phyloP scores from a whole-genome alignment of 805 yeast species.

The Millerago galiae region DNA sequence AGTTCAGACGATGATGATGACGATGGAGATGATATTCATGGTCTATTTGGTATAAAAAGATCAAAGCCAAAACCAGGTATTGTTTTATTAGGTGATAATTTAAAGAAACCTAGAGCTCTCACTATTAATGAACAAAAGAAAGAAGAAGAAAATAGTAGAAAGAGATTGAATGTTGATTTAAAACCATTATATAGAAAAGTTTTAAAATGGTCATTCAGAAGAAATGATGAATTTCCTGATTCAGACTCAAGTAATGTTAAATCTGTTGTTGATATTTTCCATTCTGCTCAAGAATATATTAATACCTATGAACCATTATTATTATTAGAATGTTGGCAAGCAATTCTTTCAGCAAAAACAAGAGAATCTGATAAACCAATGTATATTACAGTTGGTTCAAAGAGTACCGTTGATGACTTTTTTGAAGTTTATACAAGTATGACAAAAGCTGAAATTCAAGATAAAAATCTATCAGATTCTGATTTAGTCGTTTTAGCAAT shows the following conservation, averaged over 20 bases:
- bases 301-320: slow-evolving; percentile 71
- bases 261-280: slow-evolving; percentile 49
- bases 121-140: slow-evolving; percentile 30
- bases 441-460: slow-evolving; percentile 43
- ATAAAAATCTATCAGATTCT: slow-evolving; percentile 58
- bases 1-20: slow-evolving; percentile 28
- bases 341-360: slow-evolving; percentile 65
- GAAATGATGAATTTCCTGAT: slow-evolving; percentile 52
- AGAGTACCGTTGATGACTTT: slow-evolving; percentile 79
- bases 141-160: slow-evolving; percentile 74
- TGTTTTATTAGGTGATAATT: slow-evolving; percentile 26
- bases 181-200: slow-evolving; percentile 66
- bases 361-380: slow-evolving; percentile 54
- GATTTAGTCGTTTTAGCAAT: slow-evolving; percentile 65
- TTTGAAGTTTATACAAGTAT: slow-evolving; percentile 80
- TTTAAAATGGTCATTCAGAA: slow-evolving; percentile 70
- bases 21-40: slow-evolving; percentile 31
- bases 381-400: slow-evolving; percentile 63
- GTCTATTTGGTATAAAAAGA: slow-evolving; percentile 26
- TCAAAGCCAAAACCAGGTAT: slow-evolving; percentile 21
- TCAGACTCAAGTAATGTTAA: slow-evolving; percentile 28
- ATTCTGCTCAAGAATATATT: slow-evolving; percentile 57
- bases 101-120: slow-evolving; percentile 29
- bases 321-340: slow-evolving; percentile 91
- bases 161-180: slow-evolving; percentile 70